Conservation (phyloP, 179 eudicot genomes). For the Corrigiola litoralis region DNA sequence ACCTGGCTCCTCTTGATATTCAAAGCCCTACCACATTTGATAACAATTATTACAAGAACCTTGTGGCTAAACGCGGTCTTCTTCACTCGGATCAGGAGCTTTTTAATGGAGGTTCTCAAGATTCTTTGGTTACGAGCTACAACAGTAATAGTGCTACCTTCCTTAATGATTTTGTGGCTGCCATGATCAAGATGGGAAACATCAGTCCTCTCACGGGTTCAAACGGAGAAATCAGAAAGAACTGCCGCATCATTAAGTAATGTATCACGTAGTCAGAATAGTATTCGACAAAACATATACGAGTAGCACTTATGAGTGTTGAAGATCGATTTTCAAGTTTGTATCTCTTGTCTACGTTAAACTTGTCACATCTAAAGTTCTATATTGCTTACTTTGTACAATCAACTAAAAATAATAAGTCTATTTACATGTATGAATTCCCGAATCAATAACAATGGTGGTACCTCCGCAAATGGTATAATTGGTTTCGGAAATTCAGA, state of each 20-base stretch:
- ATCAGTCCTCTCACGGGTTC: constrained; percentile 47
- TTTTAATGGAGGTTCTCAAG: constrained; percentile 42
- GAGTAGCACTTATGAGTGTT: no score
- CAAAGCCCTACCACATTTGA: constrained; percentile 25
- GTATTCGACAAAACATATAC: no score
- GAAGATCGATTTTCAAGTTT: no score
- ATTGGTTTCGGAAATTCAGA: no score
- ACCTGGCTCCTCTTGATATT: constrained; percentile 37
- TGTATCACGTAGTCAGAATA: no score
- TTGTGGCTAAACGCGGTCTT: constrained; percentile 32
- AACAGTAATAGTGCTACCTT: constrained; percentile 24
- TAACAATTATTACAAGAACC: constrained; percentile 31
- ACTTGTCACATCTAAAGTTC: no score
- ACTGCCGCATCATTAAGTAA: constrained; percentile 31
- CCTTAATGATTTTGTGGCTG: constrained; percentile 34
- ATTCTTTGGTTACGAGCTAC: constrained; percentile 32
- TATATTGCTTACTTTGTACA: no score
- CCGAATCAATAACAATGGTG: no score
- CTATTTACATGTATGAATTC: no score
- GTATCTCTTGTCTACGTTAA: no score
- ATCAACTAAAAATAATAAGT: no score
- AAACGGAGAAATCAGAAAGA: constrained; percentile 46
- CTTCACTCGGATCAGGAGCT: constrained; percentile 53
- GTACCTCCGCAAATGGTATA: no score
- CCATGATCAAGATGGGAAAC: constrained; percentile 51